Base-by-base conservation (phyloP, 2,329 filamentous ascomycete species). In the Rhynchosporium secalis region DNA sequence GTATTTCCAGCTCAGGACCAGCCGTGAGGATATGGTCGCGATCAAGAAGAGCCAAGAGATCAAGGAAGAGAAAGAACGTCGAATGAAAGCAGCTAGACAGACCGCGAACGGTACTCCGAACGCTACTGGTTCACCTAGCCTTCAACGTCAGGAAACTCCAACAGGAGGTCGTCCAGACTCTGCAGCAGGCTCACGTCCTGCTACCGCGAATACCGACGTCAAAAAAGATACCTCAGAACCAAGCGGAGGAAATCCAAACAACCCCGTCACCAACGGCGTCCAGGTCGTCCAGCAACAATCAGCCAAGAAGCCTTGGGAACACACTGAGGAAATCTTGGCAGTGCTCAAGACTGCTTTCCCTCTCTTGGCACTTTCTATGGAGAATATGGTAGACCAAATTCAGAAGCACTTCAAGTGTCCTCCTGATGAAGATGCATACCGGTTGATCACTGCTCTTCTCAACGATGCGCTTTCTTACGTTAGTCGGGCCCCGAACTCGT, bases 341-440 rank as follows among this genome's bases (percentile, higher is more conserved):
- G 90, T 92, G 36, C 86, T 99, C 59, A 98, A 99, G 81, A 98
- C 95, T 6, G 93, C 94, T 0, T 99, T 98, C 81, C 95, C 95
- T 29, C 83, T 99, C 20, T 84, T 99, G 70, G 95, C 96, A 9
- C 80, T 98, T 48, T 97, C 94, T 0, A 98, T 99, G 95, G 95
- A 99, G 78, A 96, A 94, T 0, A 99, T 98, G 92, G 93, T 98
- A 36, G 95, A 99, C 74, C 94, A 98, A 77, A 96, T 99, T 63
- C 90, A 95, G 76, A 98, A 98, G 81, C 90, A 98, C 77, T 99
- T 99, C 84, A 99, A 99, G 78, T 98, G 95, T 72, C 94, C 94
- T 13, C 94, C 94, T 0, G 95, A 99, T 71, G 95, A 99, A 75
- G 95, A 99, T 78, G 96, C 95, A 2, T 98, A 98, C 76, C 86